A percentile compares a stretch with the other conserved stretches of the same genome.
Evolutionary conservation across 2,329 filamentous ascomycete species (phyloP).

Genomic region (Aquanectria penicillioides): DNA sequence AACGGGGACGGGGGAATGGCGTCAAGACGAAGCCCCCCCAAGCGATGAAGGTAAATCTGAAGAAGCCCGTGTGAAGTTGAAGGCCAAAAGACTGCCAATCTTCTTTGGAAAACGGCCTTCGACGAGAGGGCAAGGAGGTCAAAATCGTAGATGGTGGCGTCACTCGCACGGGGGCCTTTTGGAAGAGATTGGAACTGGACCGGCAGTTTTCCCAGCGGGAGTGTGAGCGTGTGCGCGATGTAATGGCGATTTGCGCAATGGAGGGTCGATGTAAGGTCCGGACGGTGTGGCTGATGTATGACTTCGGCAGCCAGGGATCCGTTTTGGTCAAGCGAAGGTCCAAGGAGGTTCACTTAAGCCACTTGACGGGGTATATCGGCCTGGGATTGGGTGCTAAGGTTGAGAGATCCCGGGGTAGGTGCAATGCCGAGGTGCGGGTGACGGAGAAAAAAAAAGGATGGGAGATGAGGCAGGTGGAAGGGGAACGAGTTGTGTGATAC

Average conservation of each 20-base stretch:
- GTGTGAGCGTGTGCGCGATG: no score
- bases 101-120: no score
- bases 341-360: background rate
- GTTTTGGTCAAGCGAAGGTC: background rate
- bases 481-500: background rate
- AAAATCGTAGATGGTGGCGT: no score
- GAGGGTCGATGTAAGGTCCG: background rate
- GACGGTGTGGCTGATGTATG: slow-evolving; percentile 4
- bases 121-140: no score
- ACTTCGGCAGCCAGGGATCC: background rate
- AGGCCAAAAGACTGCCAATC: no score
- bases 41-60: no score
- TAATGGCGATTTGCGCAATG: background rate
- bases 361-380: background rate
- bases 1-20: background rate
- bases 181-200: no score
- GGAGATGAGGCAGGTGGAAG: background rate
- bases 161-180: no score
- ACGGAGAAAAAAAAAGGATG: background rate
- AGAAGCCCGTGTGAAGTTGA: background rate
- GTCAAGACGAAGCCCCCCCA: no score
- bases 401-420: no score
- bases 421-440: background rate
- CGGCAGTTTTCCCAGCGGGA: no score
- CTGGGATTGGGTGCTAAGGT: background rate